Percentiles rank a stretch among this genome's conserved stretches.
These are phyloP conservation scores for Beauveria rudraprayagi DNA, from an alignment of 2,329 filamentous ascomycete species.

Conservation along the genomic window DNA sequence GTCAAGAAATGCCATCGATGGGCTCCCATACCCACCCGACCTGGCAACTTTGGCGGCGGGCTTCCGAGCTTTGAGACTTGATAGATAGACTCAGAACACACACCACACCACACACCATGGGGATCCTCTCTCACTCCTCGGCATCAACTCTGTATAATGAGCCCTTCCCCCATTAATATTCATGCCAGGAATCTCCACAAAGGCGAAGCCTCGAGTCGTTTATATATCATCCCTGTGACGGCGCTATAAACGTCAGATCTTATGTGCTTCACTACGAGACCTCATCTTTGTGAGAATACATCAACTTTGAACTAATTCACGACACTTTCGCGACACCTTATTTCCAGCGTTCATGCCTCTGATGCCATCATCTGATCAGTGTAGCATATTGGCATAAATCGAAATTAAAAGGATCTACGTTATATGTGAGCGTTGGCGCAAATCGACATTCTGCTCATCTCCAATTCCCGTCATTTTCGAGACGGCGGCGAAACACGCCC, in stretches of 20 bases:
- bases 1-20: constrained; percentile 7
- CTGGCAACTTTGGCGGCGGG: neutral
- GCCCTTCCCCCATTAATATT: constrained; percentile 8
- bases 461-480: constrained; percentile 8
- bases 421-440: neutral
- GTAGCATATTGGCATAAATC: neutral
- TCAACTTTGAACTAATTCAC: neutral
- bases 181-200: constrained; percentile 7
- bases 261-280: constrained; percentile 7
- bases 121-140: constrained; percentile 2
- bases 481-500: constrained; percentile 11
- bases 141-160: constrained; percentile 12
- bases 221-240: constrained; percentile 12
- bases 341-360: constrained; percentile 2
- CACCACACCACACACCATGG: constrained; percentile 3
- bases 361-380: neutral
- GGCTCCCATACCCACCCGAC: neutral
- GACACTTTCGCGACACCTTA: neutral
- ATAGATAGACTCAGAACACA: neutral
- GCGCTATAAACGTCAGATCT: constrained; percentile 12
- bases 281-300: neutral
- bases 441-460: constrained; percentile 1
- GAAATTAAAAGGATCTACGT: neutral
- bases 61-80: neutral
- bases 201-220: constrained; percentile 6